Conservation (phyloP, 768 basidiomycete genomes). For the Aureoboletus auriporus region DNA sequence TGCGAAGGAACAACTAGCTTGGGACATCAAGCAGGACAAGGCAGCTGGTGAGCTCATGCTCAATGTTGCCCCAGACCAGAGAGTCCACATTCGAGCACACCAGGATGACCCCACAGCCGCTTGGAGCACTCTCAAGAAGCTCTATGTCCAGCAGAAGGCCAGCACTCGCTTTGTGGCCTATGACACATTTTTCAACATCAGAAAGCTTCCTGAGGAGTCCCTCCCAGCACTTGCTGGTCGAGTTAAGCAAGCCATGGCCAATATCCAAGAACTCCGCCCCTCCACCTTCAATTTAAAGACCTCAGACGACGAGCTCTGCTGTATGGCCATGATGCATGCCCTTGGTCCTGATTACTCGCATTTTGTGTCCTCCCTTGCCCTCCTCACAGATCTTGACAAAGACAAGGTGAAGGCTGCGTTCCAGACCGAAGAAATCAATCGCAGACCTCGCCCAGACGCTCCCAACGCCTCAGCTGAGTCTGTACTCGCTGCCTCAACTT, state of each 20-base stretch:
- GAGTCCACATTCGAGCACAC: background rate
- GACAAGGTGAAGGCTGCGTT: conserved; percentile 4
- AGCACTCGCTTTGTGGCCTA: conserved; percentile 4
- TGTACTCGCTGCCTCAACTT: background rate
- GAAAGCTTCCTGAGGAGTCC: conserved; percentile 3
- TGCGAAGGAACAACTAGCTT: too few species aligned
- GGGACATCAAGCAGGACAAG: conserved; percentile 1
- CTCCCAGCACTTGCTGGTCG: conserved; percentile 1
- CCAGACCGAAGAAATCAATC: conserved; percentile 2
- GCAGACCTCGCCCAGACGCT: background rate
- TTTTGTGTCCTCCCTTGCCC: conserved; percentile 8
- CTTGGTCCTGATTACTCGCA: conserved; percentile 6
- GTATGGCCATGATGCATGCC: conserved; percentile 8
- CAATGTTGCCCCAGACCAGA: too few species aligned
- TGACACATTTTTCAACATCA: conserved; percentile 8
- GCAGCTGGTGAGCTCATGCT: conserved; percentile 2
- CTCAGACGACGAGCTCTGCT: conserved; percentile 5
- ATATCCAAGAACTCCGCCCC: conserved; percentile 4
- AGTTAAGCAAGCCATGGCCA: conserved; percentile 1
- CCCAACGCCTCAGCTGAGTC: background rate
- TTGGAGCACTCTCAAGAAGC: background rate
- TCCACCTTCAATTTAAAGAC: background rate
- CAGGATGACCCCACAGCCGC: background rate
- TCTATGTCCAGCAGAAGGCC: conserved; percentile 4
- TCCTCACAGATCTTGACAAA: conserved; percentile 8